phyloP scores from a whole-genome alignment of 305 asterid species.

The Stenogyne calaminthoides region DNA sequence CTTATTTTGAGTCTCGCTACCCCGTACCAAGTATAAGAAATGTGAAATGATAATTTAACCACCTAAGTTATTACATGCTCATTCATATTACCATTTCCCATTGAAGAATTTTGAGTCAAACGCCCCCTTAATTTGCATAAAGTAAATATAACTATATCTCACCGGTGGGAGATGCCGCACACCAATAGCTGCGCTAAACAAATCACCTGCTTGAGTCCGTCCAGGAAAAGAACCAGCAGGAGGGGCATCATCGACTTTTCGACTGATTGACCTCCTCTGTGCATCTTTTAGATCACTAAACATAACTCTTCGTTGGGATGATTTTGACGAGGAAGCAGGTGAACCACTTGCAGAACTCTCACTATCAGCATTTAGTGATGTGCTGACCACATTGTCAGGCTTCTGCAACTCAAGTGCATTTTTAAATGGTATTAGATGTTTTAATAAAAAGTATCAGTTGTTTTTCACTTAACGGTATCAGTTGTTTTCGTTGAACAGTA shows the following conservation, averaged over 20 bases:
- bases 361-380: constrained; percentile 55
- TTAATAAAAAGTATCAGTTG: no score
- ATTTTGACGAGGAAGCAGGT: constrained; percentile 68
- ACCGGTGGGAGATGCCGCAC: constrained; percentile 65
- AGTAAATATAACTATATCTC: constrained; percentile 38
- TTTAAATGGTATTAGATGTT: no score
- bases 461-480: no score
- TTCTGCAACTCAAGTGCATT: constrained; percentile 44
- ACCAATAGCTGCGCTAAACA: constrained; percentile 69
- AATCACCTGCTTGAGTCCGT: constrained; percentile 86
- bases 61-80: not conserved
- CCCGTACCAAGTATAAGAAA: not conserved
- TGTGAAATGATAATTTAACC: not conserved
- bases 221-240: constrained; percentile 49
- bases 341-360: constrained; percentile 72
- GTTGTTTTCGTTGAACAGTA: no score
- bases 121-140: constrained; percentile 9
- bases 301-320: constrained; percentile 48
- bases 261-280: constrained; percentile 62
- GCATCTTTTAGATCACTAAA: constrained; percentile 62
- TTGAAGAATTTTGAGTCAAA: not conserved
- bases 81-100: not conserved
- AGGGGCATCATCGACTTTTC: constrained; percentile 51
- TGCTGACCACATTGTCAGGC: constrained; percentile 51
- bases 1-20: not conserved